Base-by-base conservation (phyloP, 192 early-diverging fungal species). In the Backusella luteola region DNA sequence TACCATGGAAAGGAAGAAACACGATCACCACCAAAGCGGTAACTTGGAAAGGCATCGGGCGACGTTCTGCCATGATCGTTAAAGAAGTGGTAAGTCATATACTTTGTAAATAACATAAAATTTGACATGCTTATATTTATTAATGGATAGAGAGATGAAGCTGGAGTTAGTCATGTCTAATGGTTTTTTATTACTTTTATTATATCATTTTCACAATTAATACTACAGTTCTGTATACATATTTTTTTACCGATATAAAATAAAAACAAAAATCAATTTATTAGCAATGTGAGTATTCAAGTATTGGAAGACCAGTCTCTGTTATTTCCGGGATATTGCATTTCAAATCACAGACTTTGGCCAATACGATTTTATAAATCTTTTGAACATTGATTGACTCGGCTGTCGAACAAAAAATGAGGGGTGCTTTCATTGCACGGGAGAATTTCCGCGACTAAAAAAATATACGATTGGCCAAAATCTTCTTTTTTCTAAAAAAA, bases 371-470 rank as follows among this genome's bases (percentile, higher is more conserved):
- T 86, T 98, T 98, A 86, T 97, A 98, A 68, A 98, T 96, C 79
- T 96, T 94, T 87, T 98, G 95, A 38, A 98, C 94, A 74, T 98
- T 98, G 78, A 98, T 98, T 11, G 94, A 94, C 73, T 95, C 91
- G 34, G 95, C 88, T 17, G 95, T 96, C 44, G 95, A 96, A 76
- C 96, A 97, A 82, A 97, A 98, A 42, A 98, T 93, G 44, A 98
- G 85, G 23, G 97, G 91, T 6, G 97, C 95, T 59, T 91, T 90
- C 97, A 98, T 98, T n/a, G 95, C 97, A 17, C 90, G 88, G 0
- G 97, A 92, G 84, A 93, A 95, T 71, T 90, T 91, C 72, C 95
- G 89, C 42, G 95, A 95, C 90, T 92, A 46, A 46, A 6, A 68
- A 49, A 73, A 53, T 8, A 32, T n/a, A 67, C 12, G 32, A 42